Evolutionary conservation across 2,329 filamentous ascomycete species (phyloP).

Genomic region (Podosphaera xanthii): DNA sequence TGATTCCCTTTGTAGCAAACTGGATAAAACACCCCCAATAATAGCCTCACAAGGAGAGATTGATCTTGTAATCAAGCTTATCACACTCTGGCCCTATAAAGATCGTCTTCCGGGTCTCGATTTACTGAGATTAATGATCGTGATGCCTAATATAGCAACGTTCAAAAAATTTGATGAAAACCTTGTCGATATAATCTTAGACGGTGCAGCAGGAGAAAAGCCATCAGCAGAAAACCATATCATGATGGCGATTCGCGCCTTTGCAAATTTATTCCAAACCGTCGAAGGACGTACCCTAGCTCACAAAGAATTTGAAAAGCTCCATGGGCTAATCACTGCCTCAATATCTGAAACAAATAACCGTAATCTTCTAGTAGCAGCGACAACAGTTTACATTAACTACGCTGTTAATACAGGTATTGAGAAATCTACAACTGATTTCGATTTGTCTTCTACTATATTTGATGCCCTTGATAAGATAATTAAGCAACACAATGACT

Average conservation of each 20-base stretch:
- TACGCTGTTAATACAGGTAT: constrained; percentile 48
- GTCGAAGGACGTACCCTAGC: constrained; percentile 44
- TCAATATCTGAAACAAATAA: constrained; percentile 45
- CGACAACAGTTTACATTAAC: constrained; percentile 68
- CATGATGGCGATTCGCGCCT: constrained; percentile 64
- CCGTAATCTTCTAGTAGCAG: constrained; percentile 61
- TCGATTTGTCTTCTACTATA: constrained; percentile 22
- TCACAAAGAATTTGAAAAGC: constrained; percentile 30
- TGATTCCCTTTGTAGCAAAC: constrained; percentile 32
- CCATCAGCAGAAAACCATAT: constrained; percentile 52
- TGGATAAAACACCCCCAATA: constrained; percentile 28
- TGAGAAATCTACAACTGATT: constrained; percentile 8
- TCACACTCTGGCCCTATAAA: constrained; percentile 56
- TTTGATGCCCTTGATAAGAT: constrained; percentile 39
- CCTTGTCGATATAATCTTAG: constrained; percentile 36
- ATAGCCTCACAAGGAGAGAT: constrained; percentile 27
- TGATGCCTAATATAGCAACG: constrained; percentile 41
- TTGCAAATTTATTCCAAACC: constrained; percentile 68
- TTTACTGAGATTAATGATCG: constrained; percentile 61
- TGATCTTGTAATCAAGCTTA: constrained; percentile 44
- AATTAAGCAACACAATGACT: constrained; percentile 44
- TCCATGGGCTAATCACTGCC: constrained; percentile 25
- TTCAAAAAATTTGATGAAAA: constrained; percentile 30
- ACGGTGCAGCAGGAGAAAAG: constrained; percentile 30
- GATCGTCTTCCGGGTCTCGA: constrained; percentile 71